These are phyloP conservation scores for Candida coquimbonensis DNA, from an alignment of 805 yeast genomes.

Conservation along the genomic window DNA sequence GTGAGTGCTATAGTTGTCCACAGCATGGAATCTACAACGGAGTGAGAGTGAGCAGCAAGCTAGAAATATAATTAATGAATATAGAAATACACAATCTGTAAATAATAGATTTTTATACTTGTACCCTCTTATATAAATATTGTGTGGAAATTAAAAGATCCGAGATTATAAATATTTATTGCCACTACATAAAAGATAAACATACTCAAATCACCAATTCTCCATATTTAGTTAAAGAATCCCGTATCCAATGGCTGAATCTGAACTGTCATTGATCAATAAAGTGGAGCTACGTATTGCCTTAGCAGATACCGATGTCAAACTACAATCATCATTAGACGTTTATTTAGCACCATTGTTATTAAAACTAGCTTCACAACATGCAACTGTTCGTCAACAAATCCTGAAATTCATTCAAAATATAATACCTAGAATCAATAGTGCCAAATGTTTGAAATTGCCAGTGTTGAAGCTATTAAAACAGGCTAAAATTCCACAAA, in stretches of 20 bases:
- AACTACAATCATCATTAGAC: constrained; percentile 53
- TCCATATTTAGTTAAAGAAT: no score
- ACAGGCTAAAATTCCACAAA: constrained; percentile 56
- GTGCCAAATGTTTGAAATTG: constrained; percentile 45
- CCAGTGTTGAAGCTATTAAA: constrained; percentile 58
- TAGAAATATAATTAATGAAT: neutral
- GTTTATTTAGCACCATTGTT: constrained; percentile 71
- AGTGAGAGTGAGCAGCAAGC: neutral
- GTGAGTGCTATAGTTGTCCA: constrained; percentile 18
- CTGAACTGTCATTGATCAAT: constrained; percentile 56
- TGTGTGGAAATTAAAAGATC: no score
- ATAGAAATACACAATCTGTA: neutral
- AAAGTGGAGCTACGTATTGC: constrained; percentile 81
- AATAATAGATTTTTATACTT: neutral
- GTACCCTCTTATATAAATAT: neutral
- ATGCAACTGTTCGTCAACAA: constrained; percentile 56
- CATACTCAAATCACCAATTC: no score
- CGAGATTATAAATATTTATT: neutral
- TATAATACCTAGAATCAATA: constrained; percentile 57
- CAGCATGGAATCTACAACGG: constrained; percentile 19
- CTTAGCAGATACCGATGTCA: constrained; percentile 59
- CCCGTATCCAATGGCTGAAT: constrained; percentile 17
- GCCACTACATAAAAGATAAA: constrained; percentile 1
- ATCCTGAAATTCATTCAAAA: constrained; percentile 63
- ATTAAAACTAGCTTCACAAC: constrained; percentile 68